Evolutionary conservation across 1,284 basidiomycete genomes (phyloP).

Genomic region (Boletus austroedulis): DNA sequence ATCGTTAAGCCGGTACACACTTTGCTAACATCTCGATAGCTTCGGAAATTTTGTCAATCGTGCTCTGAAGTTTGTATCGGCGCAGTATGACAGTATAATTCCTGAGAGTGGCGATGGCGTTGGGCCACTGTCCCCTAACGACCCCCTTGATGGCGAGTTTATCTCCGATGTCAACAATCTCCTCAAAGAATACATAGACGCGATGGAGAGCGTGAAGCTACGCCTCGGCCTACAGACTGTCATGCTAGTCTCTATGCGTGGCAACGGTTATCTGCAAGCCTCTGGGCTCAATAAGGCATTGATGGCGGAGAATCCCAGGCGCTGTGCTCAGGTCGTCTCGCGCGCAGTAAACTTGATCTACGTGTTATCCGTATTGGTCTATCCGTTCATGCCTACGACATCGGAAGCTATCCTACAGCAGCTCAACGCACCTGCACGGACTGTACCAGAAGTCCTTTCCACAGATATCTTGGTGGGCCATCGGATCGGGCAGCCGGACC

Average conservation of each 20-base stretch:
- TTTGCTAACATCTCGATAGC: conserved; percentile 40
- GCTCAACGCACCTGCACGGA: conserved; percentile 85
- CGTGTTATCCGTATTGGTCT: conserved; percentile 78
- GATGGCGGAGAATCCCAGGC: conserved; percentile 74
- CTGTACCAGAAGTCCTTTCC: conserved; percentile 63
- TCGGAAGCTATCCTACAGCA: conserved; percentile 81
- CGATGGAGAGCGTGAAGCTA: conserved; percentile 91
- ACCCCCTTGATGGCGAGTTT: conserved; percentile 73
- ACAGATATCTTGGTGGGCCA: conserved; percentile 90
- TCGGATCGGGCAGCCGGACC: conserved; percentile 79
- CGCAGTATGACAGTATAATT: conserved; percentile 80
- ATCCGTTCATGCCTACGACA: conserved; percentile 97
- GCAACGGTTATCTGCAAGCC: conserved; percentile 92
- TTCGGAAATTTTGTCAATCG: conserved; percentile 99
- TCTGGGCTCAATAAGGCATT: conserved; percentile 91
- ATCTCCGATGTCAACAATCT: conserved; percentile 78
- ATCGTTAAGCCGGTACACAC: too few relatives aligned
- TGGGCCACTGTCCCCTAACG: conserved; percentile 67
- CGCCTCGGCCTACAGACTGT: conserved; percentile 83
- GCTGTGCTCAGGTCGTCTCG: conserved; percentile 88
- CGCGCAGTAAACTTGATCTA: conserved; percentile 95
- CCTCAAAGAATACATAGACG: conserved; percentile 79
- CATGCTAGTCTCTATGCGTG: conserved; percentile 90
- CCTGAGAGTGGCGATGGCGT: conserved; percentile 73
- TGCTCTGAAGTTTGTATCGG: conserved; percentile 86